Evolutionary conservation across 176 grass and related monocot genomes (phyloP).

Genomic region (Cenchrus fungigraminus): DNA sequence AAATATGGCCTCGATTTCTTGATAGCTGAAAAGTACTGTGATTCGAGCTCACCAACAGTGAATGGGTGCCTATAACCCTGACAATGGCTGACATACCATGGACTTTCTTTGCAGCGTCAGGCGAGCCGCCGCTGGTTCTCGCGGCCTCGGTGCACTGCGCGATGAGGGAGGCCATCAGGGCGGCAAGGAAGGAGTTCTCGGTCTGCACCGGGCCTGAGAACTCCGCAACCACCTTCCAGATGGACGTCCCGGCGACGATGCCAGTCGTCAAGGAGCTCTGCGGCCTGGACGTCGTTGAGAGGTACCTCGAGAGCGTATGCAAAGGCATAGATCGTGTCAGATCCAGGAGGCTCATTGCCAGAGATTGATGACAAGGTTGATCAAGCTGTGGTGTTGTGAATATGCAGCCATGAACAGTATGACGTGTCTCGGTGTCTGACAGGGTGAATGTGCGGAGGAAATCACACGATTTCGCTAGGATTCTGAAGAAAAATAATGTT

Average conservation of each 20-base stretch:
- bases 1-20: background rate
- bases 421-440: too few relatives aligned
- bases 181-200: constrained; percentile 58
- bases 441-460: too few relatives aligned
- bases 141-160: constrained; percentile 91
- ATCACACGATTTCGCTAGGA: too few relatives aligned
- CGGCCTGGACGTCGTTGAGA: constrained; percentile 83
- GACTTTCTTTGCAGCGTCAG: constrained; percentile 58
- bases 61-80: background rate
- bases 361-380: too few relatives aligned
- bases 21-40: background rate
- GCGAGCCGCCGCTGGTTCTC: constrained; percentile 84
- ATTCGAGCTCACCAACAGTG: background rate
- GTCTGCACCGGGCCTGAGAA: background rate
- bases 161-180: constrained; percentile 85
- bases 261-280: constrained; percentile 87
- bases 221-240: constrained; percentile 62
- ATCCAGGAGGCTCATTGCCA: too few relatives aligned
- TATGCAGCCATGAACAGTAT: too few relatives aligned
- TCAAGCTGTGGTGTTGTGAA: too few relatives aligned
- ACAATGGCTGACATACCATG: background rate
- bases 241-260: constrained; percentile 92
- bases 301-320: constrained; percentile 59
- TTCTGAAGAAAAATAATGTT: too few relatives aligned
- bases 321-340: background rate